phyloP scores from a whole-genome alignment of 306 rosid species.

The Quercus ilex region DNA sequence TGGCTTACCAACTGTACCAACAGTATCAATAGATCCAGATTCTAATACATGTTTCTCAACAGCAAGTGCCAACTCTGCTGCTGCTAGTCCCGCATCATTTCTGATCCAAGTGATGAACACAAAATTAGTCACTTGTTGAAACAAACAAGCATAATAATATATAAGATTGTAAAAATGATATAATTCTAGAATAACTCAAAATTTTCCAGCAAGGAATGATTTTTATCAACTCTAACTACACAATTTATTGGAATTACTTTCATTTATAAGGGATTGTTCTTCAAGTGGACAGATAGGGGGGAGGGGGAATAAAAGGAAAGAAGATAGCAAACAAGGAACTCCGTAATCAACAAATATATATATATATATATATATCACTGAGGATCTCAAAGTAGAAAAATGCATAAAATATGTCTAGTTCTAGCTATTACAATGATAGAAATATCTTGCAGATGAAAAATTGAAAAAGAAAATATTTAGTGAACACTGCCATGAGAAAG shows the following conservation, averaged over 20 bases:
- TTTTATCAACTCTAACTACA: not conserved
- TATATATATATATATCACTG: no score
- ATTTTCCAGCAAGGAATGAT: not conserved
- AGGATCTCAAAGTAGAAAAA: not conserved
- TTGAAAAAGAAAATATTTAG: not conserved
- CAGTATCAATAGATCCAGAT: slow-evolving; percentile 89
- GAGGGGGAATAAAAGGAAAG: not conserved
- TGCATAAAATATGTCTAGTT: not conserved
- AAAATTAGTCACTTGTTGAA: slow-evolving; percentile 6
- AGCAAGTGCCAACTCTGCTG: slow-evolving; percentile 83
- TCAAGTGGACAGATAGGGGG: not conserved
- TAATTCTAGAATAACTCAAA: not conserved
- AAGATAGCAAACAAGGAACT: not conserved
- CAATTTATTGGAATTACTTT: not conserved
- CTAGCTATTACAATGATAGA: slow-evolving; percentile 10
- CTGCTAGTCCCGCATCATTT: slow-evolving; percentile 97
- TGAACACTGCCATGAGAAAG: not conserved
- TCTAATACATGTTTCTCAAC: slow-evolving; percentile 85
- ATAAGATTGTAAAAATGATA: not conserved
- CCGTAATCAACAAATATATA: not conserved
- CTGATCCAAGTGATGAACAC: slow-evolving; percentile 39
- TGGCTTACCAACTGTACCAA: slow-evolving; percentile 86
- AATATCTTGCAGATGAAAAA: not conserved
- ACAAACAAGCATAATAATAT: not conserved
- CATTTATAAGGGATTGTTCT: not conserved